Conservation (phyloP, 2,329 filamentous ascomycete species). For the Talaromyces sp. region DNA sequence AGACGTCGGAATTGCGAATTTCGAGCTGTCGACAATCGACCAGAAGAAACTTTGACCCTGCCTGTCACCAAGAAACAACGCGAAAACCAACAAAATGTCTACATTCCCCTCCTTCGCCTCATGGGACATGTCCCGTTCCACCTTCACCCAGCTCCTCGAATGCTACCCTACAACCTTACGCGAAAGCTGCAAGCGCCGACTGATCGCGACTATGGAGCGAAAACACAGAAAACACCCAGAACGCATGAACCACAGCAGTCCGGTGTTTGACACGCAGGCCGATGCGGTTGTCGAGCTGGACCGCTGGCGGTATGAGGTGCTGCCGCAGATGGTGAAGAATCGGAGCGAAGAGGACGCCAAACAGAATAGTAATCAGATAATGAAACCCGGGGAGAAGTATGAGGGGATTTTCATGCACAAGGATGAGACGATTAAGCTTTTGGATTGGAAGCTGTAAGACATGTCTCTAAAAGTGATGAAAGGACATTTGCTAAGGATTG, state of each 20-base stretch:
- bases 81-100: neutral
- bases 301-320: constrained; percentile 31
- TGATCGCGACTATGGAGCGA: constrained; percentile 18
- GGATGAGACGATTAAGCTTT: constrained; percentile 31
- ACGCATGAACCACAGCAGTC: constrained; percentile 8
- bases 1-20: neutral
- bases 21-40: neutral
- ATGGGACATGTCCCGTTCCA: constrained; percentile 18
- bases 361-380: constrained; percentile 7
- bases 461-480: constrained; percentile 2
- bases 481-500: neutral
- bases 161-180: constrained; percentile 23
- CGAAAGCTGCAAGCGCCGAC: constrained; percentile 20
- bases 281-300: constrained; percentile 29
- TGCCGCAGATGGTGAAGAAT: constrained; percentile 23
- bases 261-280: constrained; percentile 14
- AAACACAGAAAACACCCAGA: constrained; percentile 11
- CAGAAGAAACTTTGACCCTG: neutral
- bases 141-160: constrained; percentile 22
- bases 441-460: constrained; percentile 43
- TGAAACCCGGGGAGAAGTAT: constrained; percentile 15
- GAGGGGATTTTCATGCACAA: constrained; percentile 16
- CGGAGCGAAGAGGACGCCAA: constrained; percentile 12
- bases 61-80: neutral
- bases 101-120: constrained; percentile 18